phyloP scores from a whole-genome alignment of 768 basidiomycete genomes.

The Suillus tomentosus region DNA sequence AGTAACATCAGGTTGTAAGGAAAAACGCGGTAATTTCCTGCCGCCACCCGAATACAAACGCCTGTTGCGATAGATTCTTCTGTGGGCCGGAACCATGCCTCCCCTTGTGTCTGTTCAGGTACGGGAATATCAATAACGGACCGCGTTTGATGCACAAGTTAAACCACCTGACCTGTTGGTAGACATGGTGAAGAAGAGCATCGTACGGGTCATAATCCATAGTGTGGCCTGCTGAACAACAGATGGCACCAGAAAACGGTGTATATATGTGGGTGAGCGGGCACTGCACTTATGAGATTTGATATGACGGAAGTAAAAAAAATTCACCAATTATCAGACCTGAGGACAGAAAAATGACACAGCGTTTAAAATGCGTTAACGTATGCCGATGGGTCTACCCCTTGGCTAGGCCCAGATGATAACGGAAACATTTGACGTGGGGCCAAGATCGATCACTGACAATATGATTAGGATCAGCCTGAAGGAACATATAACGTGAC shows the following conservation, averaged over 20 bases:
- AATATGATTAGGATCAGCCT: background rate
- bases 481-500: background rate
- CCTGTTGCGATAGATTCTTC: constrained; percentile 77
- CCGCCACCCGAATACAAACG: constrained; percentile 71
- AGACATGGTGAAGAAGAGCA: constrained; percentile 78
- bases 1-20: constrained; percentile 80
- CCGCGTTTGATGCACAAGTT: background rate
- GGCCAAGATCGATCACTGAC: background rate
- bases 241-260: background rate
- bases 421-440: background rate
- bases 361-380: background rate
- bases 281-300: background rate
- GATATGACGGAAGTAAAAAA: background rate
- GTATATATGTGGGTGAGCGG: constrained; percentile 13
- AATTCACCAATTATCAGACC: background rate
- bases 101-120: constrained; percentile 66
- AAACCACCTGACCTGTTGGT: constrained; percentile 58
- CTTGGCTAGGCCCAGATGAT: background rate
- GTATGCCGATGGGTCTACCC: background rate
- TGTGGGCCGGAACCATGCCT: constrained; percentile 84
- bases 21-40: constrained; percentile 73
- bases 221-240: background rate
- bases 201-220: constrained; percentile 84
- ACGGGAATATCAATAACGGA: background rate
- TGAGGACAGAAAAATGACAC: background rate